These are phyloP conservation scores for Talaromyces verruculosus DNA, from an alignment of 2,329 filamentous ascomycete genomes.

Conservation along the genomic window DNA sequence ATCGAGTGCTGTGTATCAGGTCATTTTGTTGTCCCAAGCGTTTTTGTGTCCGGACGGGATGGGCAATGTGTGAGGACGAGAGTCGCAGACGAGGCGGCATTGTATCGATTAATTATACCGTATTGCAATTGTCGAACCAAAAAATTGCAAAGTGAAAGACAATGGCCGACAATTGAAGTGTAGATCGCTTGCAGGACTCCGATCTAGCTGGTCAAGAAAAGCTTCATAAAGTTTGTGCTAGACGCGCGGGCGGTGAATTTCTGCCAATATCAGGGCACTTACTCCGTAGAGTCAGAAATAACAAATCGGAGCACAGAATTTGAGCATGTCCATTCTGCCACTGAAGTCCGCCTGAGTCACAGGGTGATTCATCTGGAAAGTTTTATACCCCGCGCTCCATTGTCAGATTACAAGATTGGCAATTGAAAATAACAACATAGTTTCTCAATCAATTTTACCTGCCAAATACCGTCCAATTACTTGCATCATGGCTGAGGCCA, in stretches of 20 bases:
- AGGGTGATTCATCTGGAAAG: constrained; percentile 6
- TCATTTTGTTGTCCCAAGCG: constrained; percentile 43
- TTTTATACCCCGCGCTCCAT: constrained; percentile 2
- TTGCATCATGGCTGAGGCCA: constrained; percentile 29
- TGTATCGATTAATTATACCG: constrained; percentile 23
- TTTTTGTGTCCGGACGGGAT: constrained; percentile 38
- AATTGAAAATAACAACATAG: neutral
- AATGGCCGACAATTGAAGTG: constrained; percentile 3
- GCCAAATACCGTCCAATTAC: neutral
- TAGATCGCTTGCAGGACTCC: neutral
- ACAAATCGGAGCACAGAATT: neutral
- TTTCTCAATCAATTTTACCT: neutral
- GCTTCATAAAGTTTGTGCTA: constrained; percentile 17
- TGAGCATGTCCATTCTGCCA: constrained; percentile 16
- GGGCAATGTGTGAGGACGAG: constrained; percentile 36
- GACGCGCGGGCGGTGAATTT: constrained; percentile 27
- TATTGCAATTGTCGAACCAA: neutral
- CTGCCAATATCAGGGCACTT: constrained; percentile 23
- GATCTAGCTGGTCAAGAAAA: constrained; percentile 14
- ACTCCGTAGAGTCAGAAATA: neutral
- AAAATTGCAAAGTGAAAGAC: neutral
- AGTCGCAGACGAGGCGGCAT: constrained; percentile 58
- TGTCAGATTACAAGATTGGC: neutral
- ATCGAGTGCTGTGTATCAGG: constrained; percentile 34
- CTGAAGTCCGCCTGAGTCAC: constrained; percentile 19